phyloP scores from a whole-genome alignment of 192 early-diverging fungal genomes.

The Physocladia obscura region DNA sequence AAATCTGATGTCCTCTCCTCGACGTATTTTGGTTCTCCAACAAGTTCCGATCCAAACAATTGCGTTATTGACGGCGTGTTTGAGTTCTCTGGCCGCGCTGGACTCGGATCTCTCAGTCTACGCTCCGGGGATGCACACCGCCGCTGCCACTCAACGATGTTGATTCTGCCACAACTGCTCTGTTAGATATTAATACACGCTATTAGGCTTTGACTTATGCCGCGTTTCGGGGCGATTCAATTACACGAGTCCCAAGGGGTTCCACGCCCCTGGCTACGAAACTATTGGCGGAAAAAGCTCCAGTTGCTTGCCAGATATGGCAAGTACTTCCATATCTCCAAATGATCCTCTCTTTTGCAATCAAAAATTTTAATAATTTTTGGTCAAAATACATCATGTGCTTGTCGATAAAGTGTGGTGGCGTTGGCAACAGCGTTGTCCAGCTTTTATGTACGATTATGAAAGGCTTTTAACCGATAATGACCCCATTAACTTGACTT shows the following conservation, averaged over 20 bases:
- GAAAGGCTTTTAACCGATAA: background rate
- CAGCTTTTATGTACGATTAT: conserved; percentile 2
- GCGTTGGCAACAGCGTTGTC: conserved; percentile 18
- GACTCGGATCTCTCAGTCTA: conserved; percentile 1
- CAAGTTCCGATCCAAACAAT: background rate
- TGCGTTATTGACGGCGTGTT: conserved; percentile 11
- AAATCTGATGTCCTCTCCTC: background rate
- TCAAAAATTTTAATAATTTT: too few relatives aligned
- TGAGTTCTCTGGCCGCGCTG: background rate
- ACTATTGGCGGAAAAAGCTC: background rate
- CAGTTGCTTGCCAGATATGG: background rate
- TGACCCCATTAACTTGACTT: background rate
- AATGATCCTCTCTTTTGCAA: conserved; percentile 21
- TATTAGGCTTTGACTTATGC: background rate
- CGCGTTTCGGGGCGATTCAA: background rate
- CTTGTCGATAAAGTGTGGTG: conserved; percentile 18
- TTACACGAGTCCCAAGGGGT: background rate
- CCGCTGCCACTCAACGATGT: background rate
- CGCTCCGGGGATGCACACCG: background rate
- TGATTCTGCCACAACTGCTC: background rate
- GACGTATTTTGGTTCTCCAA: background rate
- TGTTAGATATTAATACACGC: background rate
- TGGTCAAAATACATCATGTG: conserved; percentile 1
- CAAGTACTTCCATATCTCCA: conserved; percentile 5
- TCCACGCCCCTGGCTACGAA: background rate